These are phyloP conservation scores for Komagataella phaffii DNA, from an alignment of 805 yeast genomes.

Conservation along the genomic window DNA sequence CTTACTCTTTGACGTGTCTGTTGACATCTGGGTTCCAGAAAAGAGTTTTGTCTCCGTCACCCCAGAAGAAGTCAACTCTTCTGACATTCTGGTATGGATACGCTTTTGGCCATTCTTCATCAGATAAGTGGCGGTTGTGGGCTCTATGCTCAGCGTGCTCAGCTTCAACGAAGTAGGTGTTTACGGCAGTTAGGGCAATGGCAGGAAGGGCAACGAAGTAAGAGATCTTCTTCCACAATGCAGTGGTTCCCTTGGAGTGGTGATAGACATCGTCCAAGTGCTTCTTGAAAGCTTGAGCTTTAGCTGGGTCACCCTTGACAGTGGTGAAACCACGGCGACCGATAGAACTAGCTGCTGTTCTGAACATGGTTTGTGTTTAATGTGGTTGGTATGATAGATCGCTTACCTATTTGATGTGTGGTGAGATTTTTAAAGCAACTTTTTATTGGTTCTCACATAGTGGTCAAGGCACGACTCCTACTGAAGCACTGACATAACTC, in stretches of 20 bases:
- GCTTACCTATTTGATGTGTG: not conserved
- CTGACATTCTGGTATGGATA: conserved; percentile 89
- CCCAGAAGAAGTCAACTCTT: conserved; percentile 89
- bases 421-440: conserved; percentile 4
- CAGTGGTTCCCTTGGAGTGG: conserved; percentile 70
- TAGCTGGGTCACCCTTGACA: conserved; percentile 35
- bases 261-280: conserved; percentile 50
- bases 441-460: conserved; percentile 35
- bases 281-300: conserved; percentile 60
- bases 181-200: conserved; percentile 59
- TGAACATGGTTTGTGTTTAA: not conserved
- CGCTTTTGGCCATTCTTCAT: conserved; percentile 87
- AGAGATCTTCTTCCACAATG: conserved; percentile 78
- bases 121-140: conserved; percentile 60
- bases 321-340: conserved; percentile 19
- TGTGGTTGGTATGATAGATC: not conserved
- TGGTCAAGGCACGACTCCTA: conserved; percentile 1
- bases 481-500: not conserved
- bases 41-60: conserved; percentile 93
- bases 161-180: conserved; percentile 69
- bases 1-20: conserved; percentile 50
- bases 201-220: conserved; percentile 75
- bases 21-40: conserved; percentile 93
- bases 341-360: not conserved
- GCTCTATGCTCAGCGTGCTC: conserved; percentile 87